Base-by-base conservation (phyloP, 768 basidiomycete species). In the Termitomyces heimii region DNA sequence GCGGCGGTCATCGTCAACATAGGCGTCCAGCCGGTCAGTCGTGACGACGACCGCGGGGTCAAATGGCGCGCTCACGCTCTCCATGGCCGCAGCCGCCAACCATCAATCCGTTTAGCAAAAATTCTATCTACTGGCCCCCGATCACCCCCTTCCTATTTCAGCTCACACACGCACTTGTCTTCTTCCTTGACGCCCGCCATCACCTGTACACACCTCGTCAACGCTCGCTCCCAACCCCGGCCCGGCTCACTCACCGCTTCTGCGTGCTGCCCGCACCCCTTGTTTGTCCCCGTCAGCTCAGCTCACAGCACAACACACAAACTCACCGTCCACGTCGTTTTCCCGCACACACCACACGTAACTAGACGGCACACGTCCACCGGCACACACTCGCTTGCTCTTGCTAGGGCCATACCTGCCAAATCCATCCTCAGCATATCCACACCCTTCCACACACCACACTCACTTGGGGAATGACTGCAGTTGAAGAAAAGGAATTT, bases 191-290 rank as follows among this genome's bases (percentile, higher is more conserved):
- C 75, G 56, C 67, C 67, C 58, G 69, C 63, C 79, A 82, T 77
- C 54, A 76, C 78, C 81, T 81, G 50, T n/a, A n/a, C 31, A 29
- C 10, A n/a, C 20, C 6, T 3, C 8, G 6, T 20, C n/a, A n/a
- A 20, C 18, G 18, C 39, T 9, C n/a, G 1, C 3, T 5, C 22
- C 5, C 24, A 14, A 6, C 14, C 13, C 24, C 6, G 14, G 22
- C n/a, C 0, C 10, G 5, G 12, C 22, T 10, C 5, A 76, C 80
- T 78, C 70, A 86, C 88, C 68, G 71, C 58, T 53, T 88, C 83
- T 66, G 79, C 80, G 70, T 90, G 88, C 57, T 64, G 63, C 10
- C 88, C 88, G 60, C 88, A 90, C 50, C 88, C 88, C 88, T 89
- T 50, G 50, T 51, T n/a, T n/a, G n/a, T n/a, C n/a, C 39, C n/a